These are phyloP conservation scores for Venturia asperata DNA, from an alignment of 2,329 filamentous ascomycete species.

Conservation along the genomic window DNA sequence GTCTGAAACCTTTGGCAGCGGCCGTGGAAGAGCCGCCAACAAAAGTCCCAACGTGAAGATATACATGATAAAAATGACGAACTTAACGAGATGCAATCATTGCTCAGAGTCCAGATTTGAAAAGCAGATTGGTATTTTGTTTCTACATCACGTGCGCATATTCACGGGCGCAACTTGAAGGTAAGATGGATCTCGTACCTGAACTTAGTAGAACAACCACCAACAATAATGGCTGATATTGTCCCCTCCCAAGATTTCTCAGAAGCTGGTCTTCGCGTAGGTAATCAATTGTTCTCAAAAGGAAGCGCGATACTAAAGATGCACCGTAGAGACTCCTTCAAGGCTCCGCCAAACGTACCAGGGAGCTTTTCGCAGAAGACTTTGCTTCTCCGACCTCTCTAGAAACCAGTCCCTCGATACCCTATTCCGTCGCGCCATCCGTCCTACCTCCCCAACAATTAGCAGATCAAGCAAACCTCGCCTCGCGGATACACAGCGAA, in stretches of 20 bases:
- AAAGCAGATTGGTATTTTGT: background rate
- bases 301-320: slow-evolving; percentile 9
- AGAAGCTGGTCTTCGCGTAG: slow-evolving; percentile 13
- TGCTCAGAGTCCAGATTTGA: too few relatives aligned
- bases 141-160: background rate
- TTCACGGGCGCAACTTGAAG: background rate
- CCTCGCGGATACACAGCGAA: slow-evolving; percentile 59
- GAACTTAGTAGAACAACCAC: background rate
- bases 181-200: background rate
- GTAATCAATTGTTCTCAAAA: background rate
- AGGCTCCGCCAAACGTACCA: slow-evolving; percentile 46
- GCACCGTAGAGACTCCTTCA: slow-evolving; percentile 26
- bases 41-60: too few relatives aligned
- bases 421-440: slow-evolving; percentile 38
- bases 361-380: slow-evolving; percentile 48
- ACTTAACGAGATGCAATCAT: too few relatives aligned
- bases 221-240: slow-evolving; percentile 10
- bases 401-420: slow-evolving; percentile 34
- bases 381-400: slow-evolving; percentile 40
- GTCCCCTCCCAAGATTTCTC: slow-evolving; percentile 3
- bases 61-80: too few relatives aligned
- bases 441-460: slow-evolving; percentile 39
- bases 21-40: too few relatives aligned
- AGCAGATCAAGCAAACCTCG: slow-evolving; percentile 43
- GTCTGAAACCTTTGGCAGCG: too few relatives aligned